Base-by-base conservation (phyloP, 768 basidiomycete genomes). In the Coprinopsis cinerea region DNA sequence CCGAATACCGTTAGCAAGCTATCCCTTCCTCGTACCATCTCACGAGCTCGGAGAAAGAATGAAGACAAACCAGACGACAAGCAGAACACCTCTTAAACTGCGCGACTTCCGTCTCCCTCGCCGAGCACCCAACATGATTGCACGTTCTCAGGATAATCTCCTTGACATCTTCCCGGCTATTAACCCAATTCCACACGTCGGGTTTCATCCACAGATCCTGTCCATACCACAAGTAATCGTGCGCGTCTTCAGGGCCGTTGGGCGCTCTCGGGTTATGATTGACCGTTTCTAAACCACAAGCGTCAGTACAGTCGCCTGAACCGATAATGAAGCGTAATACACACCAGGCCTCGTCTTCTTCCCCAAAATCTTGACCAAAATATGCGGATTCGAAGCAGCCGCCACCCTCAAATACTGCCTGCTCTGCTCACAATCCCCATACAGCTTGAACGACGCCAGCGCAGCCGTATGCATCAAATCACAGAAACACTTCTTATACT, bases 151-250 rank as follows among this genome's bases (percentile, higher is more conserved):
- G 54, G 5, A 72, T 56, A 14, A 45, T 51, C 17, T 53, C 52
- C 53, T 64, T 68, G 15, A 63, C 69, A 32, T 67, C 64, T 6
- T 55, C 47, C 48, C 68, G 59, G n/a, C 55, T 57, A 54, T 70
- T 62, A 10, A 64, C 71, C 74, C 73, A 76, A 6, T 65, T 58
- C 74, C 74, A 75, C 11, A 70, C 69, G 39, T 63, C 63, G 1
- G 57, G 55, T n/a, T 62, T 59, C 67, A 70, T 71, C 72, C 71
- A 76, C 6, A 75, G 57, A 47, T 71, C 67, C 52, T 74, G 74
- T 1, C 70, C 61, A 7, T 71, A 53, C 67, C 68, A 77, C 9
- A 74, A 57, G 58, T 75, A 73, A 55, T 76, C 76, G 30, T 71
- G 73, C 17, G 73, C 74, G 20, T 70, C 70, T 53, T 74, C 74